phyloP scores from a whole-genome alignment of 23 red algal genomes.

The Pyropia haitanensis region DNA sequence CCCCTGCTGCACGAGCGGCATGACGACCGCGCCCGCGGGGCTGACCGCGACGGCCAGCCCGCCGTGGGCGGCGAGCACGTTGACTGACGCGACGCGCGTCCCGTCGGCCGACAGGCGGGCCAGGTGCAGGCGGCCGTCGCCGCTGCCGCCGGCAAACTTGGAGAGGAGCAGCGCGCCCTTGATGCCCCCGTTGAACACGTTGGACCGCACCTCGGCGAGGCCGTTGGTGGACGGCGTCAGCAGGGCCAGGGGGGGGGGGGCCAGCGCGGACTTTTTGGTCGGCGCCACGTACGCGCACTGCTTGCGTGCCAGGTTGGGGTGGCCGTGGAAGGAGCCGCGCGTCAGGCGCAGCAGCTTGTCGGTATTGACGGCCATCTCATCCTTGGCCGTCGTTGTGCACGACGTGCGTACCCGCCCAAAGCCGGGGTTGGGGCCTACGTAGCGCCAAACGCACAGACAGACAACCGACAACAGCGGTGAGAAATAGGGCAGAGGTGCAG shows the following conservation, averaged over 20 bases:
- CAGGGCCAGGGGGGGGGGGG: slow-evolving; percentile 19
- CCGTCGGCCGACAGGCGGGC: slow-evolving; percentile 19
- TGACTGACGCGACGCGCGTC: slow-evolving; percentile 11
- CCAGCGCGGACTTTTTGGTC: too few relatives aligned
- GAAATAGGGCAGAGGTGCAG: too few relatives aligned
- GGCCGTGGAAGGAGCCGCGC: slow-evolving; percentile 38
- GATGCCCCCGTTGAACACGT: slow-evolving; percentile 44
- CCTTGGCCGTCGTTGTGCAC: slow-evolving; percentile 2
- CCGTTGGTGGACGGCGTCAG: slow-evolving; percentile 47
- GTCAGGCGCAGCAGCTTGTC: slow-evolving; percentile 20
- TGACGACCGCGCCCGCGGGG: slow-evolving; percentile 34
- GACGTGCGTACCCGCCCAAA: slow-evolving; percentile 28
- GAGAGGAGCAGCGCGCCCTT: slow-evolving; percentile 36
- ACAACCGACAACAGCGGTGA: too few relatives aligned
- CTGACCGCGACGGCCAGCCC: slow-evolving; percentile 34
- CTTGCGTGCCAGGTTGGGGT: slow-evolving; percentile 42
- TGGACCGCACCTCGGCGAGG: slow-evolving; percentile 40
- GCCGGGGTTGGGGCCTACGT: slow-evolving; percentile 9
- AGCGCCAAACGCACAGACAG: too few relatives aligned
- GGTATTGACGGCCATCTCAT: slow-evolving; percentile 10
- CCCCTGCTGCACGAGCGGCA: slow-evolving; percentile 59
- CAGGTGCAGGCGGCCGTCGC: slow-evolving; percentile 27
- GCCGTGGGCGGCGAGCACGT: slow-evolving; percentile 26
- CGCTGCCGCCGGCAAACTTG: slow-evolving; percentile 38
- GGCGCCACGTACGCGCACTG: too few relatives aligned